Evolutionary conservation across 176 grass and related monocot genomes (phyloP).

Genomic region (Panicum miliaceum): DNA sequence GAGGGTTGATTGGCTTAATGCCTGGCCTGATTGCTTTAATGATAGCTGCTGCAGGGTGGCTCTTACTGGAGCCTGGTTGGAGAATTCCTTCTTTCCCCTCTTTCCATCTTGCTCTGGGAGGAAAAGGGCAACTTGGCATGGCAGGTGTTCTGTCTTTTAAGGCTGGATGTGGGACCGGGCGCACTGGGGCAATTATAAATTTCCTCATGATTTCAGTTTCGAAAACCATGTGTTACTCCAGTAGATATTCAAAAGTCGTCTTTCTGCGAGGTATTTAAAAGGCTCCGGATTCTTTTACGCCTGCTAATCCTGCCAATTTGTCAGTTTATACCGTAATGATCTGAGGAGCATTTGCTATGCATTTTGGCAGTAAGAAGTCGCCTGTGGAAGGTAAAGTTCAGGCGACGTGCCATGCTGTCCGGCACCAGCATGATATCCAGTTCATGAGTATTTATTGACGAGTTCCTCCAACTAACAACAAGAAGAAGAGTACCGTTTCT

Average conservation of each 20-base stretch:
- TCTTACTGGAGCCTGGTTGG: constrained; percentile 58
- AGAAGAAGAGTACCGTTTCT: constrained; percentile 6
- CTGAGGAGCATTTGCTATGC: background rate
- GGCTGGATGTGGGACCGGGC: constrained; percentile 42
- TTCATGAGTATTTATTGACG: constrained; percentile 38
- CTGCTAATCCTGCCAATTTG: background rate
- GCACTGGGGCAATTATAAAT: constrained; percentile 16
- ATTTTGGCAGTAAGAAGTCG: constrained; percentile 19
- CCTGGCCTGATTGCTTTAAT: constrained; percentile 56
- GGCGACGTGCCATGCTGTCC: background rate
- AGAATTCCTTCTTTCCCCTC: constrained; percentile 44
- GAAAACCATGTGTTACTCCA: background rate
- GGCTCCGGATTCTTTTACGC: background rate
- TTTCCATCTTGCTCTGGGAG: constrained; percentile 31
- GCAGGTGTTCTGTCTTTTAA: constrained; percentile 48
- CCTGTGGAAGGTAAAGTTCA: background rate
- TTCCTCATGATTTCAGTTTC: constrained; percentile 20
- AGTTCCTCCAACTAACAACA: constrained; percentile 11
- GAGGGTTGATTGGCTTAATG: constrained; percentile 38
- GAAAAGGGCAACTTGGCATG: constrained; percentile 44
- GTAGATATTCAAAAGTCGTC: background rate
- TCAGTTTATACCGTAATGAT: background rate
- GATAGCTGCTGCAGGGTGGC: constrained; percentile 44
- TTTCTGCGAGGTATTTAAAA: background rate
- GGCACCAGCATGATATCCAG: constrained; percentile 19